These are phyloP conservation scores for Escallonia rubra DNA, from an alignment of 129 eudicot genomes.

Conservation along the genomic window DNA sequence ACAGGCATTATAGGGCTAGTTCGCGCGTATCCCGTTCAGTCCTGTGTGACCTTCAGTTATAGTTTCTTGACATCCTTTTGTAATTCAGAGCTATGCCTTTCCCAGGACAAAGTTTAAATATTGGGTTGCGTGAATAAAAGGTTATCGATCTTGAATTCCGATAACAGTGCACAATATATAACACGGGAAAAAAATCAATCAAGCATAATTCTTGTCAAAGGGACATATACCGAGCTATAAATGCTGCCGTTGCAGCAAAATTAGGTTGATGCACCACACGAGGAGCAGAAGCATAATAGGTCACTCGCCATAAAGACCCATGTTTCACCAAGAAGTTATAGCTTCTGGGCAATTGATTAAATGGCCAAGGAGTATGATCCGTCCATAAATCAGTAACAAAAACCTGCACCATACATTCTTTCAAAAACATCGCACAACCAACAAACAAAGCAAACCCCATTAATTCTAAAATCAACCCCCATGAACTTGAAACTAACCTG, in stretches of 20 bases:
- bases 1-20: too few relatives aligned
- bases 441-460: conserved; percentile 14
- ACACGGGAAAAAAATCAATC: too few relatives aligned
- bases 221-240: conserved; percentile 70
- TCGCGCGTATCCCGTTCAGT: too few relatives aligned
- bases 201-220: too few relatives aligned
- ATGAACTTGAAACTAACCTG: conserved; percentile 42
- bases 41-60: too few relatives aligned
- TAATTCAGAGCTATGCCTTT: too few relatives aligned
- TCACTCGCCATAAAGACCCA: conserved; percentile 82
- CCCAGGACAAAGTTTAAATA: too few relatives aligned
- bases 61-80: too few relatives aligned
- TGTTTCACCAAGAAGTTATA: conserved; percentile 93
- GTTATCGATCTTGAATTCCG: too few relatives aligned
- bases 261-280: conserved; percentile 85
- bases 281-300: conserved; percentile 84
- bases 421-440: conserved; percentile 21
- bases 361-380: conserved; percentile 97
- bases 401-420: conserved; percentile 55
- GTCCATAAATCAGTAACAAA: conserved; percentile 94
- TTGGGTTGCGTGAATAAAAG: too few relatives aligned
- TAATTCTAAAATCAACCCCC: neutral
- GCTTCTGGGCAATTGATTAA: conserved; percentile 94
- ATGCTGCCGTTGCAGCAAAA: conserved; percentile 92
- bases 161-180: too few relatives aligned